Base-by-base conservation (phyloP, 441 rosid species). In the Aquilaria agallochum region DNA sequence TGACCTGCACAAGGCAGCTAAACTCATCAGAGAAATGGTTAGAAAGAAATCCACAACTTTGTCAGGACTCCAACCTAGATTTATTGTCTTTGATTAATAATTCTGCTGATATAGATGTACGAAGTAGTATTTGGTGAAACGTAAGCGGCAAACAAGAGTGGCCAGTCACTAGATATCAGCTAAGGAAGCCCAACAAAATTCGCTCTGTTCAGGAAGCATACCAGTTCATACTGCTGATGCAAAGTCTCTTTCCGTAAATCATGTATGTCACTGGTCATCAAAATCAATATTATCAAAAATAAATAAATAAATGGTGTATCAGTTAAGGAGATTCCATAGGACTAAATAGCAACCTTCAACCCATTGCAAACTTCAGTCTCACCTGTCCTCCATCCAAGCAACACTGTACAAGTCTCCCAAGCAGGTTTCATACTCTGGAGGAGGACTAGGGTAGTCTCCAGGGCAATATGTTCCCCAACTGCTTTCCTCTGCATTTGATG, bases 361-460 rank as follows among this genome's bases (percentile, higher is more conserved):
- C 40, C 6, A 34, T 34, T 3, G 4, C 4, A 34, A 34, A 6
- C 6, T 34, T 34, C 6, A 72, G 86, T 84, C 51, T 60, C 75
- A 82, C 90, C 90, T 80, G 63, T 82, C 87, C 77, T 84, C 90
- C 90, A 84, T 84, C 90, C 87, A 80, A 58, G 82, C 82, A 62
- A 82, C 70, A 69, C 90, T 85, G 36, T 82, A 85, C 70, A 85
- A 71, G 78, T 85, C 90, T 46, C 87, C 90, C 76, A 85, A 76
- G 76, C 90, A 85, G 63, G 84, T 85, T 9, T 78, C 79, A 40
- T 78, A 85, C 59, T 85, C 83, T 50, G 77, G 76, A 11, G 82
- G 83, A 63, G 82, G 85, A 53, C 81, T 67, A 42, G 87, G 83
- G 69, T 50, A 13, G 48, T 82, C 87, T 65, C 82, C 87, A 46